Percentiles rank a stretch among this genome's conserved stretches.
phyloP scores from a whole-genome alignment of 495 filamentous ascomycete genomes.

The Bacidia gigantensis region DNA sequence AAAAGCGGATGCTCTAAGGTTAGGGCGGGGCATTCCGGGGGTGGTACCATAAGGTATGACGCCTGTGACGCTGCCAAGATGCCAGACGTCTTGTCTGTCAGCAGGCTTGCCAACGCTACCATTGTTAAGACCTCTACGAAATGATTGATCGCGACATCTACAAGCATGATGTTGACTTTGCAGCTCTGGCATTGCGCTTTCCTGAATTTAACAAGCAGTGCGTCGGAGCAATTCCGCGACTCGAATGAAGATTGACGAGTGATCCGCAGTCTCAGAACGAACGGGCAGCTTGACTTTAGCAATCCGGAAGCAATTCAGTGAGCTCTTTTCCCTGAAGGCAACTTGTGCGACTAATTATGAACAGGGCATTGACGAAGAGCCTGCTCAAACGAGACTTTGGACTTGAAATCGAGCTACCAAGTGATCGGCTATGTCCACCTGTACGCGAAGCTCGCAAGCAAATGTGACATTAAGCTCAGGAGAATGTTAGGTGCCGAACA shows the following conservation, averaged over 20 bases:
- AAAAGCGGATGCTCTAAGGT: no score
- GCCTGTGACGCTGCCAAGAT: no score
- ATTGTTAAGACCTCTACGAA: no score
- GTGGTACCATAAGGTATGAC: no score
- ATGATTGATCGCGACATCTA: slow-evolving; percentile 34
- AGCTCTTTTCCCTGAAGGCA: neutral
- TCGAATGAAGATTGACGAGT: neutral
- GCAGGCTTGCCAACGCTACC: no score
- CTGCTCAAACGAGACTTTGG: slow-evolving; percentile 65
- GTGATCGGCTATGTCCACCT: slow-evolving; percentile 80
- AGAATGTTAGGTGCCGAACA: slow-evolving; percentile 48
- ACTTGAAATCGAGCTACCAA: slow-evolving; percentile 53
- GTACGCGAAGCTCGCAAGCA: slow-evolving; percentile 29
- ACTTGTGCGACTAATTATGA: neutral
- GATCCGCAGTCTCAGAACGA: slow-evolving; percentile 38
- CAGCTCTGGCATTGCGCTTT: slow-evolving; percentile 40
- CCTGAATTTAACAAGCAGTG: slow-evolving; percentile 45
- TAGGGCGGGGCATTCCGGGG: no score
- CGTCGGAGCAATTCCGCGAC: no score
- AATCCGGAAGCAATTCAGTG: slow-evolving; percentile 63
- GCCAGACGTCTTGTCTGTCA: no score
- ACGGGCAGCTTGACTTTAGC: slow-evolving; percentile 65
- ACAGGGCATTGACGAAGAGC: slow-evolving; percentile 65
- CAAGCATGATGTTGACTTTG: slow-evolving; percentile 49
- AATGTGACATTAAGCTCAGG: neutral